phyloP scores from a whole-genome alignment of 805 yeast species.

The Peterozyma toletana region DNA sequence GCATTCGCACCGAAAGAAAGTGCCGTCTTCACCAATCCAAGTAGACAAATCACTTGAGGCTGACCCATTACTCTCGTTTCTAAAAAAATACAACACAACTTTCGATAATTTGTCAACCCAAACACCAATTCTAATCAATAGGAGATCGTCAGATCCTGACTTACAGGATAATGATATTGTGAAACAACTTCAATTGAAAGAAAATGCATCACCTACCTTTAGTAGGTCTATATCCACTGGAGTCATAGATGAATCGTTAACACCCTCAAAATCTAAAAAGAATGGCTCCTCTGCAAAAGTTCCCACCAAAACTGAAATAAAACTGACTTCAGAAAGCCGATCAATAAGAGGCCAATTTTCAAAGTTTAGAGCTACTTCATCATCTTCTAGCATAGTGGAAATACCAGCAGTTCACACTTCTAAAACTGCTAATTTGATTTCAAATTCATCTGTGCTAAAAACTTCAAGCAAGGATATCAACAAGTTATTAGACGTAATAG shows the following conservation, averaged over 20 bases:
- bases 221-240: conserved; percentile 31
- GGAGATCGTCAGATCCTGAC: conserved; percentile 26
- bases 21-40: conserved; percentile 38
- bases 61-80: conserved; percentile 19
- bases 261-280: conserved; percentile 3
- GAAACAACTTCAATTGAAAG: conserved; percentile 11
- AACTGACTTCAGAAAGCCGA: too few species aligned
- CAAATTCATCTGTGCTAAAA: conserved; percentile 1
- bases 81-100: conserved; percentile 33
- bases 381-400: not conserved
- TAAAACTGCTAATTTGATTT: not conserved
- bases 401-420: not conserved
- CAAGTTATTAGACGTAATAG: conserved; percentile 7
- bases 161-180: conserved; percentile 4
- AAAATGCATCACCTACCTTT: conserved; percentile 26
- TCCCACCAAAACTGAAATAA: too few species aligned
- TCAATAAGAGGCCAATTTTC: not conserved
- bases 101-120: conserved; percentile 22
- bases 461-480: conserved; percentile 5
- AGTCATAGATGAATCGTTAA: conserved; percentile 8
- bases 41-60: conserved; percentile 13
- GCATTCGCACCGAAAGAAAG: conserved; percentile 6
- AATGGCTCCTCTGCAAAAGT: not conserved
- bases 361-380: not conserved
- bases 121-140: conserved; percentile 23